Base-by-base conservation (phyloP, 164 flowering plant genomes). In the Cinnamomum micranthum region DNA sequence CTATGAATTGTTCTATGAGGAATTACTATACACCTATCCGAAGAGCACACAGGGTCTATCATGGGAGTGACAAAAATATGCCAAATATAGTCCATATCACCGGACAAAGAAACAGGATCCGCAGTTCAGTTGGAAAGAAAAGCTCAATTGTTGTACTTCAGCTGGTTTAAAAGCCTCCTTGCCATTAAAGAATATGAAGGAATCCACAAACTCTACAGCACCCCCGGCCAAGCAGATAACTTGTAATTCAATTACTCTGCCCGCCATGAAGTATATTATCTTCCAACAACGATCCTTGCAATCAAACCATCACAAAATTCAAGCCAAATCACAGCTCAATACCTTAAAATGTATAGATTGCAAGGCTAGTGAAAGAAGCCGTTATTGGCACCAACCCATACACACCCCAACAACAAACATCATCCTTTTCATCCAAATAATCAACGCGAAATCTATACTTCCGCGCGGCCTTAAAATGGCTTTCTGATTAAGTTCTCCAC, bases 401-500 rank as follows among this genome's bases (percentile, higher is more conserved):
- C 28, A 22, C 28, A 24, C 14, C n/a, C 47, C 4, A 71, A 66
- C 72, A 73, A 69, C 11, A 50, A 15, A 27, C 17, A 51, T 79
- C 79, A 83, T 35, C 79, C 84, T 14, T 85, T 84, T 65, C 66
- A 31, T 81, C 87, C 83, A 86, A 50, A 77, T 80, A 88, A 27
- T 86, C 87, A 67, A 84, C n/a, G n/a, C 87, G 51, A 86, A 81
- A 3, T 70, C 76, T 76, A 80, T 75, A 77, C 84, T 84, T 76
- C 89, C 85, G 19, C n/a, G 79, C 78, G 71, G 90, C 86, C 77
- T 87, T 75, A 76, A 35, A 64, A 91, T 73, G 65, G 89, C 85
- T 77, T 87, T 91, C 50, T 84, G 82, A 78, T 86, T 83, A 33
- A 88, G 82, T 79, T 90, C 95, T 77, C 92, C 79, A n/a, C n/a